Evolutionary conservation across 805 yeast species (phyloP).

Genomic region (Lipomyces orientalis): DNA sequence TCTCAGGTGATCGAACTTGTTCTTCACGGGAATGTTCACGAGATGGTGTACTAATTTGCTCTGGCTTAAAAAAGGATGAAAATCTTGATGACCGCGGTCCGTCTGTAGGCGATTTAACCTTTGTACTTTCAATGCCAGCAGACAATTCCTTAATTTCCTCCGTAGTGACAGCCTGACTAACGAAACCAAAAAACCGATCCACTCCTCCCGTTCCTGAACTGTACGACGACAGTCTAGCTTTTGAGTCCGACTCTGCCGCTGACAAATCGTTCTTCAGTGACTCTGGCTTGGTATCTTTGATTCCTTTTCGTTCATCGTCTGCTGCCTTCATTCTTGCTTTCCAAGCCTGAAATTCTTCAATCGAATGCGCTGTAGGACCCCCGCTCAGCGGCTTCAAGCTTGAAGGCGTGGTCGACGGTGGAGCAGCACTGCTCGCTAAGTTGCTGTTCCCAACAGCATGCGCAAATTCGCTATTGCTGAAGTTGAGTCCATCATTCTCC

Average conservation of each 20-base stretch:
- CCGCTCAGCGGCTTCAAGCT: slow-evolving; percentile 2
- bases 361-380: slow-evolving; percentile 35
- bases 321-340: slow-evolving; percentile 42
- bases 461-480: slow-evolving; percentile 28
- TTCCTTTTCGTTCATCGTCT: slow-evolving; percentile 23
- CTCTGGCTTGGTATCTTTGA: background rate
- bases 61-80: slow-evolving; percentile 33
- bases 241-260: background rate
- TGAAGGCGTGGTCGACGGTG: background rate
- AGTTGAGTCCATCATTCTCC: slow-evolving; percentile 19
- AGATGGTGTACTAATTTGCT: background rate
- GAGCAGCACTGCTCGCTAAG: background rate
- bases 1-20: background rate
- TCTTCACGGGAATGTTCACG: background rate
- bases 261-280: background rate
- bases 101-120: slow-evolving; percentile 12
- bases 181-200: slow-evolving; percentile 33
- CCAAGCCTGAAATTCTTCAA: slow-evolving; percentile 45
- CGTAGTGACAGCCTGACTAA: slow-evolving; percentile 12
- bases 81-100: slow-evolving; percentile 33
- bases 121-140: slow-evolving; percentile 5
- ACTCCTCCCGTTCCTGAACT: slow-evolving; percentile 31
- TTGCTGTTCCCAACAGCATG: slow-evolving; percentile 18
- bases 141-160: slow-evolving; percentile 30
- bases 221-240: background rate